These are phyloP conservation scores for Trichosporon ovoides DNA, from an alignment of 1,284 basidiomycete species.

Conservation along the genomic window DNA sequence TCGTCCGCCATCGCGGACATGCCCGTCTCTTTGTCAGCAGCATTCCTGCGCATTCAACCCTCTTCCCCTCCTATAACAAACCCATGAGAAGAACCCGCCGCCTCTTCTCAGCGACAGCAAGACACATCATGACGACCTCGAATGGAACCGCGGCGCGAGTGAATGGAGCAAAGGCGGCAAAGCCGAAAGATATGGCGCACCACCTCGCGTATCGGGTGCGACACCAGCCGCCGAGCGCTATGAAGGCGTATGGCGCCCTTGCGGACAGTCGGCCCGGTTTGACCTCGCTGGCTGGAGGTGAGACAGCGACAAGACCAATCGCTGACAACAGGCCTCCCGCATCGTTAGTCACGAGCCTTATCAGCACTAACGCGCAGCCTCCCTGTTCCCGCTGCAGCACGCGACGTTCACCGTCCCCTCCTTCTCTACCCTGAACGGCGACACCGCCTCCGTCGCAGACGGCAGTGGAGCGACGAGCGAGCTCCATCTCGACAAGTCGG, in stretches of 20 bases:
- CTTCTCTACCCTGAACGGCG: conserved; percentile 13
- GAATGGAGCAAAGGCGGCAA: conserved; percentile 5
- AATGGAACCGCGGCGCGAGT: background rate
- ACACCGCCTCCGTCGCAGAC: conserved; percentile 29
- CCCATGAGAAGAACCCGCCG: background rate
- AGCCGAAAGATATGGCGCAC: conserved; percentile 25
- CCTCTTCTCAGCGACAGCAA: background rate
- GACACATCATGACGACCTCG: background rate
- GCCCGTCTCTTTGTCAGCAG: too few relatives aligned
- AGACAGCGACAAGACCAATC: conserved; percentile 32
- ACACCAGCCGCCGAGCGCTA: conserved; percentile 30
- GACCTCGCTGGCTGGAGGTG: conserved; percentile 52
- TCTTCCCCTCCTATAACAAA: background rate
- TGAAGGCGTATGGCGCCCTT: conserved; percentile 51
- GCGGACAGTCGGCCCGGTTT: conserved; percentile 42
- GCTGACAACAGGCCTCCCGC: conserved; percentile 42
- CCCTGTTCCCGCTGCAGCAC: conserved; percentile 51
- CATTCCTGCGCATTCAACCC: background rate
- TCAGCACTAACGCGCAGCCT: conserved; percentile 13
- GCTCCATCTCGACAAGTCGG: conserved; percentile 43
- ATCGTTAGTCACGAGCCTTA: conserved; percentile 6
- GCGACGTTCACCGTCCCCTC: conserved; percentile 51
- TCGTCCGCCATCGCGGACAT: background rate
- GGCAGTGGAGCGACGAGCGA: conserved; percentile 46
- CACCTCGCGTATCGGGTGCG: conserved; percentile 22